Evolutionary conservation across 2,329 filamentous ascomycete species (phyloP), one percentile per base, ranked within the genome.

Genomic region (Magnaporthales sp.): DNA sequence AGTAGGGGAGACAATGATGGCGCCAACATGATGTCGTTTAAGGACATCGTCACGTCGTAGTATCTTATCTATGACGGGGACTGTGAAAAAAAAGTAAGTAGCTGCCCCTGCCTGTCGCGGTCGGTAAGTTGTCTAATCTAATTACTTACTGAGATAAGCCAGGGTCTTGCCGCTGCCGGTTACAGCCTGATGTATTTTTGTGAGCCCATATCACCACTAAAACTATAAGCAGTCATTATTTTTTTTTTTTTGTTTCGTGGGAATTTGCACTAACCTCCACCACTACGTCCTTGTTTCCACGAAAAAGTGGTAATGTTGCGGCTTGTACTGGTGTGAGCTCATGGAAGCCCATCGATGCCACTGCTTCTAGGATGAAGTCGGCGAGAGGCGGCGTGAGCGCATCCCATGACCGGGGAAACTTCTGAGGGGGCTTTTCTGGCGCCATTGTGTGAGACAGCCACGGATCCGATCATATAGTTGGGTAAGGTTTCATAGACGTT

Each of bases 1-100:
- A 1, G 92, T 99, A 0, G 95, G 95, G 19, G 93, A 94, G 68
- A 99, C 89, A 72, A 99, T 89, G 69, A 99, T 95, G 70, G 91
- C 92, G 68, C 90, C 91, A 68, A 99, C 86, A 75, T 98, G 92
- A 76, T 97, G 90, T 74, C 90, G 92, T 78, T 95, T 96, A 38
- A 92, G 88, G 2, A 92, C 90, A 68, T 94, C 91, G 68, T 93
- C 89, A 30, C 91, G 79, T 70, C 90, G 88, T 68, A 98, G 80
- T 62, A 98, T 82, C 71, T 91, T 90, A 77, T 96, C 90, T 27
- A 96, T 85, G 4, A 96, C 81, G 1, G 93, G 93, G 62, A 97
- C 89, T 66, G 22, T 24, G n/a, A 5, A 26, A 22, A 27, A 27
- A 13, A 19, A 6, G 56, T 60, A 27, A 60, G 56, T 27, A 27